Conservation (phyloP, 179 eudicot species). For the Beta corolliflora region DNA sequence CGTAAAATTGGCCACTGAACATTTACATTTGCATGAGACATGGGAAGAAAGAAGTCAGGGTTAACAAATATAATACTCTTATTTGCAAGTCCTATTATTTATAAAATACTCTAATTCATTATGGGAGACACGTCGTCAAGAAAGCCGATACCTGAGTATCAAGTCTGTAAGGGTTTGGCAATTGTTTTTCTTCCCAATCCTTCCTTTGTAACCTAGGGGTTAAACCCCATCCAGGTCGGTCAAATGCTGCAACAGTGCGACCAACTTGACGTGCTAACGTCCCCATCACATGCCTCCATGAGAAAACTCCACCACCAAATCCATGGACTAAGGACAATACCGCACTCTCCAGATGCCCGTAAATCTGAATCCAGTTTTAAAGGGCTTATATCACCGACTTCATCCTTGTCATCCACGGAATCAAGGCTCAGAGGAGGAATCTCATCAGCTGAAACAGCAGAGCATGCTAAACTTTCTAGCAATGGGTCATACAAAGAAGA, state of each 20-base stretch:
- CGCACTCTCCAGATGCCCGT: slow-evolving; percentile 61
- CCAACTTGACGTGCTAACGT: slow-evolving; percentile 69
- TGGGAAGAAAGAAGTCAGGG: not conserved
- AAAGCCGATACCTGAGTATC: slow-evolving; percentile 74
- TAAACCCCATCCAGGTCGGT: slow-evolving; percentile 99
- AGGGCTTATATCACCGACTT: slow-evolving; percentile 36
- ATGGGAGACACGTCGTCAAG: slow-evolving; percentile 1
- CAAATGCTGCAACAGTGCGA: slow-evolving; percentile 84
- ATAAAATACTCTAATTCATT: too few relatives aligned
- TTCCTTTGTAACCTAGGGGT: slow-evolving; percentile 70
- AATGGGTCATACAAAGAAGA: slow-evolving; percentile 74
- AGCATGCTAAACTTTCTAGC: slow-evolving; percentile 49
- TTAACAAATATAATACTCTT: not conserved
- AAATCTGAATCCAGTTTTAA: slow-evolving; percentile 38
- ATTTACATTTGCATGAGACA: not conserved
- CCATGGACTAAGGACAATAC: slow-evolving; percentile 92
- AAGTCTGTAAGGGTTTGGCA: slow-evolving; percentile 87
- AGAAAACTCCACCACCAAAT: slow-evolving; percentile 96
- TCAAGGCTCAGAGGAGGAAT: slow-evolving; percentile 67
- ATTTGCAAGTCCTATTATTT: not conserved
- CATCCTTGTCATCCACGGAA: slow-evolving; percentile 51
- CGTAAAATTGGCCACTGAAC: not conserved
- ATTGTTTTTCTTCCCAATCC: slow-evolving; percentile 81
- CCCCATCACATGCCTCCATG: slow-evolving; percentile 96
- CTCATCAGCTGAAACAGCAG: slow-evolving; percentile 56